Evolutionary conservation across 176 grass and related monocot species (phyloP), one percentile per base, ranked within the genome.

Genomic region (Carex pumila): DNA sequence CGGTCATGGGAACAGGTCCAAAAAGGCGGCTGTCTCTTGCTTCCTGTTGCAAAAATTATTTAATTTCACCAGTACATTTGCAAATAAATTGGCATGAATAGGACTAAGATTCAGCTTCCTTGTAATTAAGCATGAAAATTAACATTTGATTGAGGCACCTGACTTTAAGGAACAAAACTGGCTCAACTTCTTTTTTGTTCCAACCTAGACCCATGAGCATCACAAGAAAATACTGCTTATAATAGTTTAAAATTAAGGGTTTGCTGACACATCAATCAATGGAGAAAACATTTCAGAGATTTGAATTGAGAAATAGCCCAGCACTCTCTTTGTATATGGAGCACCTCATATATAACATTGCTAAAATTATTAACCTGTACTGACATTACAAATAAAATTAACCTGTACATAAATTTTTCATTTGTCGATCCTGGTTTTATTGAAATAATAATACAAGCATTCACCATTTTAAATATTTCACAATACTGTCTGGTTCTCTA

Each of bases 11-110:
- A 37, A 99, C 89, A 56, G 96, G 93, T 81, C 96, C 96, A 88
- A 99, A 99, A 56, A 99, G 73, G 53, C 96, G 91, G 85, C 96
- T 95, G 63, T 99, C 96, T 76, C 88, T 93, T 53, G 93, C 96
- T 93, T 99, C 96, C 96, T 97, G 90, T 53, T 19, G 84, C 45
- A 85, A 13, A 57, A 78, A 2, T 70, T 18, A 57, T 78, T 78
- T 17, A 57, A 17, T 77, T 54, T 77, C n/a, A 77, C 22, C 49
- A 77, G 56, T 77, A 21, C 19, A 55, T 55, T 55, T 32, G 25
- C 50, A 49, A 74, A 74, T 22, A 74, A 74, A 74, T 50, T 29
- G n/a, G 13, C 45, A 50, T 22, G 0, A 29, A 12, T 53, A 25
- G 19, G 4, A 74, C 4, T 50, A 73, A 25, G n/a, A 43, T 73